These are phyloP conservation scores for Cichorium intybus DNA, from an alignment of 140 eudicot species.

Conservation along the genomic window DNA sequence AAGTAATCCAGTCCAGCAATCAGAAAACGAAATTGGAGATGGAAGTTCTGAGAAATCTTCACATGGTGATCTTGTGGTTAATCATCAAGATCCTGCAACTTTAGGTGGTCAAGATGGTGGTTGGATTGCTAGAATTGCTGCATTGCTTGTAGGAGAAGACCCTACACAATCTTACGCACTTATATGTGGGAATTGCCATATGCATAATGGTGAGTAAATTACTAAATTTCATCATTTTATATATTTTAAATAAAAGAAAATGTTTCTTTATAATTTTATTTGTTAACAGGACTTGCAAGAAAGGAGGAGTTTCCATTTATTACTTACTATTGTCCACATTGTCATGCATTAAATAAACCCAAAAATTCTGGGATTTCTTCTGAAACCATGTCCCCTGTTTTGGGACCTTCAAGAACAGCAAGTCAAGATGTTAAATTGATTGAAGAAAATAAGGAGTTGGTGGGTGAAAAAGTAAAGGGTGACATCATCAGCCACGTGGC, in stretches of 20 bases:
- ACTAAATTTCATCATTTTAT: too few species aligned
- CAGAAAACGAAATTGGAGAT: slow-evolving; percentile 37
- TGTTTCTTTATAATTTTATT: too few species aligned
- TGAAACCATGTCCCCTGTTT: slow-evolving; percentile 35
- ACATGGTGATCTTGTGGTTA: slow-evolving; percentile 54
- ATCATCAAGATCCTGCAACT: slow-evolving; percentile 62
- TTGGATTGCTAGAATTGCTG: slow-evolving; percentile 91
- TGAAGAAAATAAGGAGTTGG: slow-evolving; percentile 20
- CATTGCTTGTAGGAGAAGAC: slow-evolving; percentile 97
- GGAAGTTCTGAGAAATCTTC: slow-evolving; percentile 40
- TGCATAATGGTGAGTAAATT: slow-evolving; percentile 78
- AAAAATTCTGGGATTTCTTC: slow-evolving; percentile 41
- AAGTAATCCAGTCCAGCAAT: slow-evolving; percentile 29
- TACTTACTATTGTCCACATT: slow-evolving; percentile 92
- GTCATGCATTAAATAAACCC: slow-evolving; percentile 78
- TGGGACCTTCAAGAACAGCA: slow-evolving; percentile 22
- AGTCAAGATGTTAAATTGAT: slow-evolving; percentile 21
- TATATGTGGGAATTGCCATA: slow-evolving; percentile 93
- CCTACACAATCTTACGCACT: slow-evolving; percentile 94
- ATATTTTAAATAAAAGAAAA: too few species aligned
- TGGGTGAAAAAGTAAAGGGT: slow-evolving; percentile 23
- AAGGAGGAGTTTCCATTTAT: slow-evolving; percentile 84
- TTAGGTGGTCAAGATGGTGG: slow-evolving; percentile 66
- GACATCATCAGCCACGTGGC: slow-evolving; percentile 25
- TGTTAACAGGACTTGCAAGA: slow-evolving; percentile 80